Evolutionary conservation across 805 yeast genomes (phyloP), one percentile per base, ranked within the genome.

Genomic region (Wickerhamiella dianesei): DNA sequence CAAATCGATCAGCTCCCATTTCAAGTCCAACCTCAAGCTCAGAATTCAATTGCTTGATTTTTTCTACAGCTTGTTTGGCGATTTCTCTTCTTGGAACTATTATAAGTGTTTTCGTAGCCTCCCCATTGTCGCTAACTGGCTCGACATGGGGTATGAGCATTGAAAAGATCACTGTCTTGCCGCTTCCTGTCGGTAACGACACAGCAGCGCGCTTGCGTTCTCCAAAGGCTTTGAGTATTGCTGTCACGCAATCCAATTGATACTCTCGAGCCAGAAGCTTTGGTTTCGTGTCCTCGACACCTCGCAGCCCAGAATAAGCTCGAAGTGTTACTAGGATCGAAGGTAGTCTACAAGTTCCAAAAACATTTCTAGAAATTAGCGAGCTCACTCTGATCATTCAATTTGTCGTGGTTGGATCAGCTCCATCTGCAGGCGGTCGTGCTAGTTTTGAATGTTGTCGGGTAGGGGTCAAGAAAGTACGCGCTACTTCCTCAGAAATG

Each of bases 161-260:
- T 21, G 54, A 53, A 44, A 85, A 82, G 1, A 84, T 77, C 12
- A 86, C 85, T 0, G 96, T 88, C 56, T 88, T 88, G 3, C 97
- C 97, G 12, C 95, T 92, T 0, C 97, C 97, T 0, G 97, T 89
- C 13, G 96, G 95, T 36, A 88, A 62, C 22, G 86, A 81, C 1
- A 86, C 87, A 0, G 89, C 96, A 0, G 86, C 74, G 43, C 92
- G 67, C 17, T 70, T 62, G 2, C 62, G 54, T 1, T 80, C 79
- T 0, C 55, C 56, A 1, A 81, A 59, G 0, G 84, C 72, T 0
- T 61, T 53, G 1, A 77, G 54, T 32, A 88, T 77, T 0, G 69
- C 60, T 1, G 72, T 59, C 2, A 87, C 73, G 44, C 94, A 88
- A 40, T 80, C 79, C 21, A 70, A 63, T 59, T 88, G 96, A 59